Base-by-base conservation (phyloP, 179 eudicot species). In the Gypsophila paniculata region DNA sequence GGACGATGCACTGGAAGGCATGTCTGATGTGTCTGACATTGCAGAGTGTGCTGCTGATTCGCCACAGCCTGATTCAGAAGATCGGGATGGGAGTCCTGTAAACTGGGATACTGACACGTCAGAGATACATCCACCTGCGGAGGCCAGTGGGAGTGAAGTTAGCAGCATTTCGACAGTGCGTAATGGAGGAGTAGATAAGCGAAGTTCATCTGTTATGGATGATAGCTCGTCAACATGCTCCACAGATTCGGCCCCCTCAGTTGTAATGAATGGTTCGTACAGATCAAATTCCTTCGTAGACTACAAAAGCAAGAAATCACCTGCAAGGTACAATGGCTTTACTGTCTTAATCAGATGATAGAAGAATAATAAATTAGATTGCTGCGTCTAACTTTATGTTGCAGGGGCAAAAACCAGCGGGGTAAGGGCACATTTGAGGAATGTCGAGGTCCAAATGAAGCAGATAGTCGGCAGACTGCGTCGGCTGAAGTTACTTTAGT, bases 211-310 rank as follows among this genome's bases (percentile, higher is more conserved):
- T 63, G 57, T 76, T 29, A 84, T 89, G 77, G 97, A 94, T 80
- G 99, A 91, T 79, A 91, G 97, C 76, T 94, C 98, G 42, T 94
- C 97, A 21, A 91, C 99, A n/a, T 88, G 94, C 70, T 94, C 99
- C 67, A 85, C 99, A 14, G 99, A 94, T 78, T 91, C 99, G 0
- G 80, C 87, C 59, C 92, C 91, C 32, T 89, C 94, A 6, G 83
- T 84, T 11, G 80, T 76, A 25, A 66, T 62, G 49, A 90, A 81
- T 74, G 89, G 82, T 52, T 77, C 85, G 44, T 81, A 75, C 72
- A 83, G 69, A 78, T 84, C 87, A 70, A 81, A 80, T 75, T 75
- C 77, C 34, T 72, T 73, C 61, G 64, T 72, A 18, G 74, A 73
- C 75, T 75, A 72, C 36, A 86, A 78, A 75, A 68, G 68, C 75